Evolutionary conservation across 1,284 basidiomycete genomes (phyloP).

Genomic region (Ceratobasidium sp.): DNA sequence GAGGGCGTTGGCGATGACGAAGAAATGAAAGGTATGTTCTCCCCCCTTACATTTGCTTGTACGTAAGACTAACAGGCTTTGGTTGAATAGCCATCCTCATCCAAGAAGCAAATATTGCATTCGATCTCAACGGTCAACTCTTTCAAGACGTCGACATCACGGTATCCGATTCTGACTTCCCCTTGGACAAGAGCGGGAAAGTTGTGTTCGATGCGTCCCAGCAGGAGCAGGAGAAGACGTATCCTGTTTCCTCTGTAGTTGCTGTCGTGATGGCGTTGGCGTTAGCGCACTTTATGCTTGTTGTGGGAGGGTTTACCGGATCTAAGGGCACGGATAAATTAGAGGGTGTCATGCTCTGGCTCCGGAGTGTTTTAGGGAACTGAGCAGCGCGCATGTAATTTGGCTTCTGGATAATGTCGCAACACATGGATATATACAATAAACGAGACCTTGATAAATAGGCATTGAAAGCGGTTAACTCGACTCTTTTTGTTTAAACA

Average conservation of each 20-base stretch:
- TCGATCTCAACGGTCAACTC: conserved; percentile 72
- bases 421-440: too few species aligned
- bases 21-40: conserved; percentile 65
- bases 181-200: conserved; percentile 52
- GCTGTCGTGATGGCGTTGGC: conserved; percentile 63
- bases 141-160: conserved; percentile 56
- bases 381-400: too few species aligned
- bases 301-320: conserved; percentile 64
- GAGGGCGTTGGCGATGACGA: conserved; percentile 64
- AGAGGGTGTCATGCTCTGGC: conserved; percentile 58
- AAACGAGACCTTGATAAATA: too few species aligned
- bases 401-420: too few species aligned
- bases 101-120: conserved; percentile 74
- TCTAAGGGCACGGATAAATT: conserved; percentile 61
- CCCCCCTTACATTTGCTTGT: conserved; percentile 4
- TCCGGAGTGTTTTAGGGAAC: conserved; percentile 45
- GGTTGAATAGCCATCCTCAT: conserved; percentile 58
- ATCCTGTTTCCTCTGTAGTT: conserved; percentile 57
- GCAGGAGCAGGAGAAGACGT: conserved; percentile 47
- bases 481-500: too few species aligned
- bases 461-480: too few species aligned
- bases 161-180: conserved; percentile 45
- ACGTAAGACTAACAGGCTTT: conserved; percentile 42
- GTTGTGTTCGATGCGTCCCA: conserved; percentile 30
- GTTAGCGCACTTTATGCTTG: conserved; percentile 63